Evolutionary conservation across 345 rosid species (phyloP).

Genomic region (Citrus mangshanensis): DNA sequence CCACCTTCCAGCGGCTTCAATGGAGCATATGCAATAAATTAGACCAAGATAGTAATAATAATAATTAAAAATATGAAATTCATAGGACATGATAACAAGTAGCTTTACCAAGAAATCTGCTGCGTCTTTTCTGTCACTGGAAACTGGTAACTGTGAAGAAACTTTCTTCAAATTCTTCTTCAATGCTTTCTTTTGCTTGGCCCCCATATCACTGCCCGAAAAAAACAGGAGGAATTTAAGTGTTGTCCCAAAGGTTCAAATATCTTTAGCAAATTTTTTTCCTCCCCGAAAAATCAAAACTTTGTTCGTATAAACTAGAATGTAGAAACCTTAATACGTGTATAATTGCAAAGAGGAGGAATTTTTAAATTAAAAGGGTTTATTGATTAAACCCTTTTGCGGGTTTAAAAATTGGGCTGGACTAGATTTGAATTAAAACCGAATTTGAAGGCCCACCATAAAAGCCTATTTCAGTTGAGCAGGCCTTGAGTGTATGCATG

Average conservation of each 20-base stretch:
- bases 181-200: conserved; percentile 64
- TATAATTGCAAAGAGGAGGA: not conserved
- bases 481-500: no score
- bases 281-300: no score
- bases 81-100: not conserved
- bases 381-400: not conserved
- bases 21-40: not conserved
- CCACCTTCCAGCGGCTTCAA: conserved; percentile 80
- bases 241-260: not conserved
- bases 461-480: not conserved
- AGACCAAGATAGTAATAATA: not conserved
- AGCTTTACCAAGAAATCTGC: conserved; percentile 80
- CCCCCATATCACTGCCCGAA: conserved; percentile 48
- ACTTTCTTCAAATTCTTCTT: conserved; percentile 60
- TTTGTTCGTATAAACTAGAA: not conserved
- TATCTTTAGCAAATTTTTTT: no score
- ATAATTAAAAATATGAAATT: not conserved
- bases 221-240: not conserved
- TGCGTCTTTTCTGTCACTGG: conserved; percentile 28
- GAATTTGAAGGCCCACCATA: not conserved
- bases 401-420: not conserved
- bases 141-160: conserved; percentile 27
- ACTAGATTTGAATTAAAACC: not conserved
- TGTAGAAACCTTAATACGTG: not conserved
- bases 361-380: not conserved